These are phyloP conservation scores for Acanthamoeba lenticulata DNA, from an alignment of 208 protist species.

Conservation along the genomic window DNA sequence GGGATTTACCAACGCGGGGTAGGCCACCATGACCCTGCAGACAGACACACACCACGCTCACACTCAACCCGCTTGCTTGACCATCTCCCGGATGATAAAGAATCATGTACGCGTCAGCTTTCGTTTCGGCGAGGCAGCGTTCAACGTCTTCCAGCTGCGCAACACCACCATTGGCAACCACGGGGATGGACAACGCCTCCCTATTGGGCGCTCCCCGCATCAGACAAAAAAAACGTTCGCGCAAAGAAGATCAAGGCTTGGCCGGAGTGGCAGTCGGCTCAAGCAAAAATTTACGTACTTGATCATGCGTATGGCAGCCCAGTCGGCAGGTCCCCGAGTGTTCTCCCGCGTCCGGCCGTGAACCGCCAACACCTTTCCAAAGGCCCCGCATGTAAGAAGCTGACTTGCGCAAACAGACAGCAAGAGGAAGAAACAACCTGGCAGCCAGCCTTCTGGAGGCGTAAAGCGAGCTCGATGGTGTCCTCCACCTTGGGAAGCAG, in stretches of 20 bases:
- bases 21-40: conserved; percentile 17
- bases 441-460: conserved; percentile 69
- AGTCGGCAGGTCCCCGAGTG: conserved; percentile 77
- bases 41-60: no score
- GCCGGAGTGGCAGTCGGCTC: no score
- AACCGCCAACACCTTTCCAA: conserved; percentile 71
- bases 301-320: conserved; percentile 73
- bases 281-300: conserved; percentile 23
- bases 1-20: conserved; percentile 6
- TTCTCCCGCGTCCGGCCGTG: conserved; percentile 79
- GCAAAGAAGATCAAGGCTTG: neutral
- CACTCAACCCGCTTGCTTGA: neutral
- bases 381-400: neutral
- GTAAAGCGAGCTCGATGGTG: conserved; percentile 73
- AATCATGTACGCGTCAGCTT: neutral
- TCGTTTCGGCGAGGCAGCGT: conserved; percentile 75
- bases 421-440: no score
- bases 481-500: conserved; percentile 69
- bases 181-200: conserved; percentile 77
- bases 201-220: no score
- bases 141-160: conserved; percentile 68
- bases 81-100: no score
- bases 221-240: neutral
- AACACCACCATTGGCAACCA: conserved; percentile 82
- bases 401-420: neutral